Base-by-base conservation (phyloP, 1,284 basidiomycete genomes). In the Mycena citricolor region DNA sequence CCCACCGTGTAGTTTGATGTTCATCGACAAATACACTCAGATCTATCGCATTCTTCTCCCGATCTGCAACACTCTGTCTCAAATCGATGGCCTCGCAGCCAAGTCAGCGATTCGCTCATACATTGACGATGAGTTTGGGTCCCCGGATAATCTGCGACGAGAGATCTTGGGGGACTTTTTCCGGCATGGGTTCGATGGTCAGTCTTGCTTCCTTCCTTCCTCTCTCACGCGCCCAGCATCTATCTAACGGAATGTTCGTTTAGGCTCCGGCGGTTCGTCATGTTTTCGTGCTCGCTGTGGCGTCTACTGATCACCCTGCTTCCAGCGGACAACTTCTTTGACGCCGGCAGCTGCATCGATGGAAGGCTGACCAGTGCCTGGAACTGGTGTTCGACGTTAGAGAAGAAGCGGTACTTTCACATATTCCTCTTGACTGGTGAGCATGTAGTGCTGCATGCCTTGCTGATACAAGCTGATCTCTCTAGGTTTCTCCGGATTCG, bases 31-130 rank as follows among this genome's bases (percentile, higher is more conserved):
- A 62, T 90, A 90, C 64, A 88, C 86, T 10, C 87, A 90, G 61
- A 85, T 90, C 39, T 90, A 90, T 64, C 83, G 87, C 52, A 90
- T 90, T 59, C 77, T 90, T 14, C 71, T 90, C 29, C 87, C 87
- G 4, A 85, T 90, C 47, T 88, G 84, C 67, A 90, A 83, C 54
- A 80, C 85, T 14, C 73, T 90, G 40, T 71, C 73, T 4, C 82
- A 87, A 52, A 84, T 90, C 47, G 79, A 83, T 4, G 57, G 58
- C 14, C 64, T 90, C n/a, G 68, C 72, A 11, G 67, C 75, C 31
- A 85, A 81, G 52, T 82, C 85, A 13, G 81, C 84, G 8, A 55
- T 90, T 16, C 72, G 70, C 14, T 78, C 79, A n/a, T 90, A 88
- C 60, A 82, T 90, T 30, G 83, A 89, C 37, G 73, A 79, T 55